Conservation (phyloP, 805 yeast species). For the Candida palmyrensis region DNA sequence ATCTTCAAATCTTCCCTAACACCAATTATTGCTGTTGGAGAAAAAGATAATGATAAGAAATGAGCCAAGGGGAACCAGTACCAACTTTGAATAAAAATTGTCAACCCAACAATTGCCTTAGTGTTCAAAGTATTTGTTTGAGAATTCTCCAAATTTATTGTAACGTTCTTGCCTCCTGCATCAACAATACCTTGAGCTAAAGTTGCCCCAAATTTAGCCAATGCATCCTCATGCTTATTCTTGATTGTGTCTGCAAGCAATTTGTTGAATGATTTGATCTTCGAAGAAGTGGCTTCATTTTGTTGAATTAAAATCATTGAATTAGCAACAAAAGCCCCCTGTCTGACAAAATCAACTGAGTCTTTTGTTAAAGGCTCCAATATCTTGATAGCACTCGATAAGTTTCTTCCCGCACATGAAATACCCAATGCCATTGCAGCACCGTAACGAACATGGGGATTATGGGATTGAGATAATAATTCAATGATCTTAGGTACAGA, state of each 20-base stretch:
- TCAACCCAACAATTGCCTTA: slow-evolving; percentile 87
- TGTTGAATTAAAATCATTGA: slow-evolving; percentile 87
- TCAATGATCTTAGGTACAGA: slow-evolving; percentile 96
- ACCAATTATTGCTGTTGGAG: slow-evolving; percentile 89
- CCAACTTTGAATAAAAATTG: slow-evolving; percentile 92
- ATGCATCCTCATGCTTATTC: slow-evolving; percentile 91
- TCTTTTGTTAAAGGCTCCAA: slow-evolving; percentile 90
- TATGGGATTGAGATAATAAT: slow-evolving; percentile 86
- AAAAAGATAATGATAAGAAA: slow-evolving; percentile 83
- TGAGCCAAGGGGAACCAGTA: slow-evolving; percentile 98
- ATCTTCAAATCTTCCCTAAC: slow-evolving; percentile 79
- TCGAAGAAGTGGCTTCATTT: slow-evolving; percentile 77
- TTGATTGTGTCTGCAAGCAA: slow-evolving; percentile 69
- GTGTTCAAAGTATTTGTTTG: slow-evolving; percentile 88
- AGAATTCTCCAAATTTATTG: slow-evolving; percentile 81
- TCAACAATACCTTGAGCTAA: slow-evolving; percentile 96
- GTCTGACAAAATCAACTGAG: slow-evolving; percentile 95
- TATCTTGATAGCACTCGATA: slow-evolving; percentile 84
- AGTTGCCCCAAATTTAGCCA: slow-evolving; percentile 97
- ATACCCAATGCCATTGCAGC: slow-evolving; percentile 96
- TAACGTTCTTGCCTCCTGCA: slow-evolving; percentile 98
- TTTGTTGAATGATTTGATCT: slow-evolving; percentile 72
- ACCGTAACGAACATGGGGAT: slow-evolving; percentile 98
- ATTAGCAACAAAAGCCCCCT: slow-evolving; percentile 91
- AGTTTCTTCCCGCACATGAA: slow-evolving; percentile 92